phyloP scores from a whole-genome alignment of 352 stramenopile genomes.

The Phytophthora litchii region DNA sequence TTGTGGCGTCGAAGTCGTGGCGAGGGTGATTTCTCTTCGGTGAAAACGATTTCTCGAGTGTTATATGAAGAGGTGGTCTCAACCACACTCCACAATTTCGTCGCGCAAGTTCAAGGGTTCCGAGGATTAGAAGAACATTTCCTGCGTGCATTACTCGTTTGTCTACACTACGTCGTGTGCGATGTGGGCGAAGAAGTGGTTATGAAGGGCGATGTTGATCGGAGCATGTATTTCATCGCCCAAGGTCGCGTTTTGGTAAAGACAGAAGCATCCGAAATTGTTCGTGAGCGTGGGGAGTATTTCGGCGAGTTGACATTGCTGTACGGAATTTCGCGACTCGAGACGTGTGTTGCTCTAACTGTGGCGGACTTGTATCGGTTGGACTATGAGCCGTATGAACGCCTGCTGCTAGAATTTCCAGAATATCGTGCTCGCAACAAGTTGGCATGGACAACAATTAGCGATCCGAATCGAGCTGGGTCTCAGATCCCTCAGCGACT shows the following conservation, averaged over 20 bases:
- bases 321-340: conserved; percentile 62
- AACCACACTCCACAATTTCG: conserved; percentile 53
- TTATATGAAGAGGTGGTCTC: conserved; percentile 69
- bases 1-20: conserved; percentile 58
- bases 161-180: conserved; percentile 70
- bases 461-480: not conserved
- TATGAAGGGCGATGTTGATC: conserved; percentile 69
- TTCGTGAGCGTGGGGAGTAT: conserved; percentile 63
- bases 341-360: conserved; percentile 66
- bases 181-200: conserved; percentile 69
- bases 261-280: conserved; percentile 45
- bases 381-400: conserved; percentile 65
- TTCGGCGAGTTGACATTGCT: conserved; percentile 69
- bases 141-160: conserved; percentile 60
- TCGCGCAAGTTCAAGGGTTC: conserved; percentile 56
- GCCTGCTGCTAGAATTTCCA: conserved; percentile 65
- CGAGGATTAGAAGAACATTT: conserved; percentile 63
- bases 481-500: not conserved
- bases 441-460: conserved; percentile 50
- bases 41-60: conserved; percentile 49
- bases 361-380: conserved; percentile 73
- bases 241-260: conserved; percentile 67
- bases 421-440: conserved; percentile 64
- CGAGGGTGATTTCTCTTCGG: conserved; percentile 52
- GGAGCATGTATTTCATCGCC: conserved; percentile 85